These are phyloP conservation scores for Pinguiococcus pyrenoidosus DNA, from an alignment of 108 stramenopile species.

Conservation along the genomic window DNA sequence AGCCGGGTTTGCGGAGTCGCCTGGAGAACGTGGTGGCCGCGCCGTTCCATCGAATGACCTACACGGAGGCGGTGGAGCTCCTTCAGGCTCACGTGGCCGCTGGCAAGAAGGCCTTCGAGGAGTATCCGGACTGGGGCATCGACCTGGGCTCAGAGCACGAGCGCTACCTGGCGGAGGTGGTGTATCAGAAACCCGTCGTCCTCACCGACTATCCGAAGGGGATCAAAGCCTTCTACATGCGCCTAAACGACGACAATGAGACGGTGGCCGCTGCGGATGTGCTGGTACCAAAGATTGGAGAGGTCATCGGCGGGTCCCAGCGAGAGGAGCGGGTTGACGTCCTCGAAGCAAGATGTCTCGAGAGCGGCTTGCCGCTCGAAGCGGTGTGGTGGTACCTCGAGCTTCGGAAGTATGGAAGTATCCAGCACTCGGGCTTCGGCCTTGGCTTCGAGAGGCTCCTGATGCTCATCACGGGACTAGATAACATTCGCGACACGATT, in stretches of 20 bases:
- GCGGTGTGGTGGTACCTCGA: conserved; percentile 78
- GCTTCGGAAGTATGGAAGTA: conserved; percentile 62
- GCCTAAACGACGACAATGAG: conserved; percentile 62
- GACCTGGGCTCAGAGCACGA: conserved; percentile 85
- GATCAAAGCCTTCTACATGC: conserved; percentile 95
- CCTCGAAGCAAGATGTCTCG: conserved; percentile 49
- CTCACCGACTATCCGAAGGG: conserved; percentile 80
- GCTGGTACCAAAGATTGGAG: conserved; percentile 62
- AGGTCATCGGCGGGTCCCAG: conserved; percentile 80
- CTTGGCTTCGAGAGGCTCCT: conserved; percentile 85
- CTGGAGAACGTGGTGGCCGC: conserved; percentile 51
- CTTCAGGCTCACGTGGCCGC: conserved; percentile 39
- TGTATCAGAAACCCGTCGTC: conserved; percentile 65
- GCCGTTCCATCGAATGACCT: conserved; percentile 59
- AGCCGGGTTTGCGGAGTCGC: conserved; percentile 46
- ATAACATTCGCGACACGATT: conserved; percentile 85
- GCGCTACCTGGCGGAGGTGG: conserved; percentile 63
- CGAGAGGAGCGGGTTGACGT: conserved; percentile 69
- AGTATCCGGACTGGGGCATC: conserved; percentile 49
- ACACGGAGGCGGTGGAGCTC: conserved; percentile 62
- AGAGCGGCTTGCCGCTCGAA: conserved; percentile 52
- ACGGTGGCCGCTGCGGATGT: conserved; percentile 78
- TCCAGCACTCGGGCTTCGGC: conserved; percentile 86
- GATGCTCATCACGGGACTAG: conserved; percentile 40
- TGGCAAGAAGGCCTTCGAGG: conserved; percentile 45